Base-by-base conservation (phyloP, 148 eudicot genomes). In the Camellia japonica region DNA sequence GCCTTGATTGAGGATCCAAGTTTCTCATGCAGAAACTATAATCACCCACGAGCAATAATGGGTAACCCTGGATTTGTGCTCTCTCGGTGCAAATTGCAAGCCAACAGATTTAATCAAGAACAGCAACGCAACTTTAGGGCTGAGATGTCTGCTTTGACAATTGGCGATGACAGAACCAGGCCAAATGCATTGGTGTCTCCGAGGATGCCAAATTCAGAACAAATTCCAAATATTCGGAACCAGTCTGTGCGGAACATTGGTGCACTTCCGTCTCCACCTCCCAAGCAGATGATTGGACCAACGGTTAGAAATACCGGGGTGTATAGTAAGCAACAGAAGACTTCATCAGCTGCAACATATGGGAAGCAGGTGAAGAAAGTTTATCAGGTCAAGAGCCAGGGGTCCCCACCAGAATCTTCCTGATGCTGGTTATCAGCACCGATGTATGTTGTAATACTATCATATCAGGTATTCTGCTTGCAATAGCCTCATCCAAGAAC, bases 181-280 rank as follows among this genome's bases (percentile, higher is more conserved):
- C 77, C 86, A 61, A 83, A 78, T 12, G 69, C 75, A 43, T 16
- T 74, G 30, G 67, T 76, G 79, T 73, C 91, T 67, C 79, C 89
- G 42, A 85, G 84, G 64, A 72, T 84, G 71, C 87, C 86, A 71
- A 84, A 83, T 75, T 56, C 85, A 10, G 88, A 88, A 23, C 88
- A 85, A 47, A 60, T 82, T 60, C 59, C 81, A 3, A 82, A 80
- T 72, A 75, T 41, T 7, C 85, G 56, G 13, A 81, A 83, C 73
- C 88, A 85, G 77, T 52, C 55, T 66, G 76, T 52, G 63, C 91
- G 87, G 63, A 88, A 82, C 63, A 65, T 62, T 3, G 87, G 82
- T 77, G 84, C 83, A 60, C 91, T 84, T 65, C 98, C 98, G 47
- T 78, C 93, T 6, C 99, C 98, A n/a, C 97, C 98, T 66, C 67